Conservation (phyloP, 768 basidiomycete genomes). For the Heimioporus sp. region DNA sequence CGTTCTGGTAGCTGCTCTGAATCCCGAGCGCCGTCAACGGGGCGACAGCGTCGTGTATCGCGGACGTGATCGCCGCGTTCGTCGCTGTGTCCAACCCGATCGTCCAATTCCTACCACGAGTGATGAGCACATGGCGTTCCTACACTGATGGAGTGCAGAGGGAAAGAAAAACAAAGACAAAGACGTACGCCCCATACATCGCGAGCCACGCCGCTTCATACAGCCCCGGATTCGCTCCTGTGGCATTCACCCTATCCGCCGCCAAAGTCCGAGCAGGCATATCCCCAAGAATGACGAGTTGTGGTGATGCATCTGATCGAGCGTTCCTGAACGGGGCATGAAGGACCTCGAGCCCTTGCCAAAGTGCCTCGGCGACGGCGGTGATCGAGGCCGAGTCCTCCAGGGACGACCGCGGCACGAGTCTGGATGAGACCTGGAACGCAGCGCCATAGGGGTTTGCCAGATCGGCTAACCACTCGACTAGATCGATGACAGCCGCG, state of each 20-base stretch:
- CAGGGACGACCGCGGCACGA: constrained; percentile 15
- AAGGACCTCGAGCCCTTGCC: constrained; percentile 15
- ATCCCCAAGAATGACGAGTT: constrained; percentile 15
- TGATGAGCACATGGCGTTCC: too few species aligned
- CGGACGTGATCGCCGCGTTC: too few species aligned
- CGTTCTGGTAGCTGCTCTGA: too few species aligned
- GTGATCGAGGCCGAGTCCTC: constrained; percentile 6
- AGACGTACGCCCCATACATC: constrained; percentile 1
- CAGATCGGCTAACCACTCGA: constrained; percentile 3
- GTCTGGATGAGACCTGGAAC: constrained; percentile 14
- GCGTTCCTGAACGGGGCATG: constrained; percentile 1
- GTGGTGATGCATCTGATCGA: not conserved
- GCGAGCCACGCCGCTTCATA: constrained; percentile 17
- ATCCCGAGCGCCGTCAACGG: too few species aligned
- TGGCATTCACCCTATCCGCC: constrained; percentile 6
- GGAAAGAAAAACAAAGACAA: too few species aligned
- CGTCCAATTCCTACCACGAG: too few species aligned
- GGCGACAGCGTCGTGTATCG: too few species aligned
- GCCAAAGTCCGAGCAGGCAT: constrained; percentile 7
- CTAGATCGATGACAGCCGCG: constrained; percentile 1
- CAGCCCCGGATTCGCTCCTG: constrained; percentile 18
- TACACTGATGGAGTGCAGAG: too few species aligned
- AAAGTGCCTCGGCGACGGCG: constrained; percentile 14
- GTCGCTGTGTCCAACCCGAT: too few species aligned
- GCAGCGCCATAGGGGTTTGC: constrained; percentile 12